Evolutionary conservation across 768 basidiomycete genomes (phyloP).

Genomic region (Pisolithus microcarpus): DNA sequence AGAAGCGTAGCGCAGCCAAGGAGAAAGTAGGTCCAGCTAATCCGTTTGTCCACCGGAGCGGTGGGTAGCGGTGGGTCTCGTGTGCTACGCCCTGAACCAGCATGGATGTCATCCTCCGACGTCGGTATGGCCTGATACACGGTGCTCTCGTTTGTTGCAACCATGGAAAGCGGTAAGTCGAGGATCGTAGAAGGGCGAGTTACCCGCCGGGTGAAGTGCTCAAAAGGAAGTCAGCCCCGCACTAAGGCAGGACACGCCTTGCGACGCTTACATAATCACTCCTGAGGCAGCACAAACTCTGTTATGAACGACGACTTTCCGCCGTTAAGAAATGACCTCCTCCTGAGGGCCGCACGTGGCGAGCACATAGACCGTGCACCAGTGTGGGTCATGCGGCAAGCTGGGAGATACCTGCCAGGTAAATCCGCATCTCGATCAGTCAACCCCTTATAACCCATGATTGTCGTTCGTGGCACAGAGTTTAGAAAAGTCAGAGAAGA

Average conservation of each 20-base stretch:
- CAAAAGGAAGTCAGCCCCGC: too few species aligned
- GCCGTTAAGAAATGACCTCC: constrained; percentile 76
- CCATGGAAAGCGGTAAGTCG: neutral
- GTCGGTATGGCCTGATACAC: constrained; percentile 17
- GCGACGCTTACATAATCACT: too few species aligned
- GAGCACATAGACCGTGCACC: constrained; percentile 86
- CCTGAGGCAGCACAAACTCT: too few species aligned
- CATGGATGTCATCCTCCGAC: constrained; percentile 8
- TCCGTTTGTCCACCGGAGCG: constrained; percentile 31
- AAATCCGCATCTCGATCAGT: constrained; percentile 14
- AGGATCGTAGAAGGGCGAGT: too few species aligned
- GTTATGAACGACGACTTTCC: constrained; percentile 49
- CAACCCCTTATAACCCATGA: neutral
- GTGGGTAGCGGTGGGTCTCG: constrained; percentile 13
- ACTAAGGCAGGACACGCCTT: too few species aligned
- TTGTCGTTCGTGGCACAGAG: constrained; percentile 41
- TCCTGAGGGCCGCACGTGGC: constrained; percentile 85
- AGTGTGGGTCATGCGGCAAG: constrained; percentile 99
- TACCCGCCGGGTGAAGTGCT: too few species aligned
- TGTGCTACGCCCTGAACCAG: neutral
- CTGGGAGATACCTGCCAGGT: constrained; percentile 93
- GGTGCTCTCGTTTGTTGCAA: constrained; percentile 6
- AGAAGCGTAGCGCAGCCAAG: constrained; percentile 75
- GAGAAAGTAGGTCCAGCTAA: constrained; percentile 62
- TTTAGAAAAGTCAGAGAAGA: constrained; percentile 79